Conservation (phyloP, 305 asterid genomes). For the Solanum hybrid region DNA sequence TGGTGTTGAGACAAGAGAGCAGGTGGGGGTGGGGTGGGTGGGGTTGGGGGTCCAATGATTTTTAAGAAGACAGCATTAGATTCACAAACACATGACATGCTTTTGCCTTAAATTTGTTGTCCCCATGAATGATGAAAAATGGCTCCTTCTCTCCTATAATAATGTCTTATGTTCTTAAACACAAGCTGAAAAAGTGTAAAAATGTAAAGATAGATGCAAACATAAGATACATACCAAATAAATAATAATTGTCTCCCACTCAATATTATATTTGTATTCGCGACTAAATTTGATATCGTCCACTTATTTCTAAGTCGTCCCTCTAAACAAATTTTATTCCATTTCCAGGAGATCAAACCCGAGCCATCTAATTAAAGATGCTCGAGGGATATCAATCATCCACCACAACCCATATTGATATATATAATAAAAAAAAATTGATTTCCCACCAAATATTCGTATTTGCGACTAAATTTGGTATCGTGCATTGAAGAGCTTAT, state of each 20-base stretch:
- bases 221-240: neutral
- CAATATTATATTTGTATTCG: neutral
- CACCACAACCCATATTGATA: neutral
- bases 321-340: neutral
- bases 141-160: neutral
- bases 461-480: neutral
- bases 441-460: neutral
- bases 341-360: neutral
- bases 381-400: neutral
- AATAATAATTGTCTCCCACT: neutral
- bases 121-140: neutral
- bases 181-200: neutral
- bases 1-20: neutral
- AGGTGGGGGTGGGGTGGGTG: neutral
- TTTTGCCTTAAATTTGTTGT: neutral
- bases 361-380: neutral
- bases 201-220: neutral
- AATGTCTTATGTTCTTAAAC: neutral
- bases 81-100: slow-evolving; percentile 7
- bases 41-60: neutral
- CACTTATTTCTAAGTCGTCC: neutral
- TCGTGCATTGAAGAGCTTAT: neutral
- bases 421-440: neutral
- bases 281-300: neutral
- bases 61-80: slow-evolving; percentile 4